Conservation (phyloP, 2,329 filamentous ascomycete genomes). For the Colletotrichum truncatum region DNA sequence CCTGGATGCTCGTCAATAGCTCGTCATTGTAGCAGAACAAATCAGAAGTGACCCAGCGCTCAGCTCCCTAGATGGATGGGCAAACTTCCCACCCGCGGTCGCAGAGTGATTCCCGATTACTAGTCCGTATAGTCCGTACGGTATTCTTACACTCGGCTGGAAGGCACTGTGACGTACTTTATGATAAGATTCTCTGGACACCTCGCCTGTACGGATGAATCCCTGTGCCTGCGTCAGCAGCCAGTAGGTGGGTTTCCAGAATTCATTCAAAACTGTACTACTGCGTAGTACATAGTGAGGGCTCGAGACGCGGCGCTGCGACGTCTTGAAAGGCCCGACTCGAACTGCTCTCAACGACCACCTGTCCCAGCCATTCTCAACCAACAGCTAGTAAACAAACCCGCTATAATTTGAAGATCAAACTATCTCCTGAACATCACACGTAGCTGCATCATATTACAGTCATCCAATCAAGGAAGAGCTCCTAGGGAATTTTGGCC, state of each 20-base stretch:
- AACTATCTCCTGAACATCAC: background rate
- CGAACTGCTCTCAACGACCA: background rate
- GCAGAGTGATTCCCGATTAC: background rate
- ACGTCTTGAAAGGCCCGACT: background rate
- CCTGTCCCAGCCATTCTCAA: background rate
- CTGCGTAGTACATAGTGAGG: too few species aligned
- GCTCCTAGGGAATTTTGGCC: background rate
- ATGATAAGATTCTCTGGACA: background rate
- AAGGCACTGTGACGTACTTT: slow-evolving; percentile 8
- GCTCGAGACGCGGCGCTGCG: background rate
- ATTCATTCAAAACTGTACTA: background rate
- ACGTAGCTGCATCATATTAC: background rate
- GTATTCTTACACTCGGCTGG: background rate
- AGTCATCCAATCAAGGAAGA: background rate
- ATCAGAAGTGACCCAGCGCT: background rate
- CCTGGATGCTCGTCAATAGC: background rate
- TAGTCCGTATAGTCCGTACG: background rate
- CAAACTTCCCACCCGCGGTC: background rate
- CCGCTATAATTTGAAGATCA: background rate
- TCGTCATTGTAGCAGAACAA: background rate
- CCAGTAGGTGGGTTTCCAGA: background rate
- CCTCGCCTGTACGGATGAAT: too few species aligned
- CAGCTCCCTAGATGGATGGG: background rate
- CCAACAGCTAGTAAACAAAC: background rate
- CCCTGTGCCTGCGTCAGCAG: too few species aligned